A percentile compares a stretch with the other conserved stretches of the same genome.
Conservation (phyloP, 164 flowering plant genomes). For the Nymphaea thermarum region DNA sequence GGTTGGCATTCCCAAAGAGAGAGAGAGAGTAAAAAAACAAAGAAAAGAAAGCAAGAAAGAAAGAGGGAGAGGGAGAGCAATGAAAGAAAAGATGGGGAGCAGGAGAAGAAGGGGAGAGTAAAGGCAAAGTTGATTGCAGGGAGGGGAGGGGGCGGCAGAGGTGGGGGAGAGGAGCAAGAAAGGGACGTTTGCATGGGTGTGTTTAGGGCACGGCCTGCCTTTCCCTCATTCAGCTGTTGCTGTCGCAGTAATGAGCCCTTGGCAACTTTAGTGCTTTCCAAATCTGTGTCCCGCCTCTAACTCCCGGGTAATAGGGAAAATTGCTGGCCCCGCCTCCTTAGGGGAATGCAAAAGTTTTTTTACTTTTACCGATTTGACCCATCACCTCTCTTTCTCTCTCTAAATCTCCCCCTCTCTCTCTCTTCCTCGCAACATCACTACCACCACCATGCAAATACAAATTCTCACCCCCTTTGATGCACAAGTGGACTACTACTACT, state of each 20-base stretch:
- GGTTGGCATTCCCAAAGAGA: neutral
- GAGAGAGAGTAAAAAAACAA: neutral
- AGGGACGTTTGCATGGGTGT: conserved; percentile 50
- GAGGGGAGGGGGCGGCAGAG: conserved; percentile 39
- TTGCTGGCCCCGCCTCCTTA: conserved; percentile 3
- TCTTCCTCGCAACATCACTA: neutral
- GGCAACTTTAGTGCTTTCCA: conserved; percentile 1
- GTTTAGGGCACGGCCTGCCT: conserved; percentile 16
- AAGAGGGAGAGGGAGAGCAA: neutral
- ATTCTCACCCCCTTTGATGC: neutral
- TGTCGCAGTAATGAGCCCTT: conserved; percentile 30
- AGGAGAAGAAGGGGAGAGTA: neutral
- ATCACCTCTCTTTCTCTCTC: neutral
- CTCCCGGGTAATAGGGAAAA: conserved; percentile 5
- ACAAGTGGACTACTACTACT: neutral
- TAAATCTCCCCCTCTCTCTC: neutral
- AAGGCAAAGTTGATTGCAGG: neutral
- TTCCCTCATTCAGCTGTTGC: conserved; percentile 45
- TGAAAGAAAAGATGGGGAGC: neutral
- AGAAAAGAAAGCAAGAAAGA: neutral
- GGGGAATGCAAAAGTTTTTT: conserved; percentile 4
- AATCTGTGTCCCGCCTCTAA: conserved; percentile 3
- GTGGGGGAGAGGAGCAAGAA: conserved; percentile 34
- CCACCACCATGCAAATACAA: neutral
- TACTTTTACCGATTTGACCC: neutral